Conservation (phyloP, 2,329 filamentous ascomycete species). For the Cladosporium velox region DNA sequence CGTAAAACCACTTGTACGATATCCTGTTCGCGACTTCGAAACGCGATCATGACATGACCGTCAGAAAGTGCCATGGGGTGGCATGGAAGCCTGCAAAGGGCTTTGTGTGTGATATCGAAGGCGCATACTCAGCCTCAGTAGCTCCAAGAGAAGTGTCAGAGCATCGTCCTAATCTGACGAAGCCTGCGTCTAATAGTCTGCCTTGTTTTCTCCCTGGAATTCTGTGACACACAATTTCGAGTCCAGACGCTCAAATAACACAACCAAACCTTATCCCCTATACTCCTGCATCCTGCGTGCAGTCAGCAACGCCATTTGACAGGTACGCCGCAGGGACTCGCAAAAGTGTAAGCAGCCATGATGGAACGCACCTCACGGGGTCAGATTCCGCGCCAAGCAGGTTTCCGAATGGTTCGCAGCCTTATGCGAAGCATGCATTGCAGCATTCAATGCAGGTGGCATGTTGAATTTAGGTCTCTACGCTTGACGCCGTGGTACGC, state of each 20-base stretch:
- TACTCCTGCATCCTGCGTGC: slow-evolving; percentile 5
- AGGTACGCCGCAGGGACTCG: slow-evolving; percentile 2
- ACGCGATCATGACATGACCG: background rate
- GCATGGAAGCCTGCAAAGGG: background rate
- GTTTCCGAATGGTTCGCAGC: slow-evolving; percentile 7
- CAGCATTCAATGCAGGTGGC: background rate
- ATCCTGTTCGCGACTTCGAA: too few species aligned
- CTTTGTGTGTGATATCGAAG: background rate
- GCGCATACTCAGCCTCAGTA: background rate
- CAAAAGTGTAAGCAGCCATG: background rate
- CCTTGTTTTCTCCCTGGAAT: background rate
- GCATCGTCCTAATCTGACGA: background rate
- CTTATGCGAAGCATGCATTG: background rate
- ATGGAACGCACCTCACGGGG: slow-evolving; percentile 1
- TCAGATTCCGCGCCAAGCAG: slow-evolving; percentile 1
- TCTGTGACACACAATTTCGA: background rate
- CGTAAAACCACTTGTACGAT: background rate
- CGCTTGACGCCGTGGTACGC: background rate
- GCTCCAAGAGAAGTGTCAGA: background rate
- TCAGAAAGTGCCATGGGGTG: background rate
- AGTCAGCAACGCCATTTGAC: slow-evolving; percentile 11
- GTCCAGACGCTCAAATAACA: background rate
- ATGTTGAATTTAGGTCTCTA: background rate
- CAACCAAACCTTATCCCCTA: background rate
- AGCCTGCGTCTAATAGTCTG: background rate